These are phyloP conservation scores for Lactarius hatsudake DNA, from an alignment of 768 basidiomycete species.

Conservation along the genomic window DNA sequence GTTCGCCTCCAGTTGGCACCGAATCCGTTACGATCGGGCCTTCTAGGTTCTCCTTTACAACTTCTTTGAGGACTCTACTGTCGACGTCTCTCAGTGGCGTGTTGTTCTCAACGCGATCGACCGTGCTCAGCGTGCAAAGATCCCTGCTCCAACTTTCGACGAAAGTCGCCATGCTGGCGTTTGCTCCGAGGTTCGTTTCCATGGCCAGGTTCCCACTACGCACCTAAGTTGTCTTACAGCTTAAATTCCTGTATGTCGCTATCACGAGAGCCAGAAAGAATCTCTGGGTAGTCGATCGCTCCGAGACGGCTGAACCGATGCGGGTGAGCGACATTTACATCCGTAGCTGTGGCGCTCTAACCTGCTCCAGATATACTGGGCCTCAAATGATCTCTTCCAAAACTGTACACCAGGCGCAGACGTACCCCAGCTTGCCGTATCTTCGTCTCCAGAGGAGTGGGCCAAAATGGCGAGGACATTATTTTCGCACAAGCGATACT, in stretches of 20 bases:
- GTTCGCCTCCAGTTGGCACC: not conserved
- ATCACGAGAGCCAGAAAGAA: slow-evolving; percentile 65
- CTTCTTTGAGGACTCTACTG: slow-evolving; percentile 61
- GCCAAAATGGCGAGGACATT: slow-evolving; percentile 39
- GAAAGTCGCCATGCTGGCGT: slow-evolving; percentile 43
- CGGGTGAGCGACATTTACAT: slow-evolving; percentile 38
- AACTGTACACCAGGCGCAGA: slow-evolving; percentile 48
- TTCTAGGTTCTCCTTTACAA: slow-evolving; percentile 61
- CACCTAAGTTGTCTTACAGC: slow-evolving; percentile 34
- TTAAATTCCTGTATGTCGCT: slow-evolving; percentile 64
- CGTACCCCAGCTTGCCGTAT: slow-evolving; percentile 52
- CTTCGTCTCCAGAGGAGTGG: slow-evolving; percentile 52
- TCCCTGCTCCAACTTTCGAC: slow-evolving; percentile 47
- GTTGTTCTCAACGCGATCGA: slow-evolving; percentile 45
- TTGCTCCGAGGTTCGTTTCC: slow-evolving; percentile 21
- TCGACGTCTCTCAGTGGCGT: slow-evolving; percentile 53
- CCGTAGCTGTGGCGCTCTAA: not conserved
- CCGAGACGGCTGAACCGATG: slow-evolving; percentile 58
- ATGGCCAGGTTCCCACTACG: not conserved
- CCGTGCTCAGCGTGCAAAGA: slow-evolving; percentile 25
- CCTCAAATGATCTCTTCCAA: slow-evolving; percentile 43
- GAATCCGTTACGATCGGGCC: not conserved
- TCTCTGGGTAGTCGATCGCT: slow-evolving; percentile 64
- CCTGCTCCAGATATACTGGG: slow-evolving; percentile 50
- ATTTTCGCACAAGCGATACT: slow-evolving; percentile 46